Evolutionary conservation across 805 yeast genomes (phyloP), one percentile per base, ranked within the genome.

Genomic region (Jamesozyma spencerorum): DNA sequence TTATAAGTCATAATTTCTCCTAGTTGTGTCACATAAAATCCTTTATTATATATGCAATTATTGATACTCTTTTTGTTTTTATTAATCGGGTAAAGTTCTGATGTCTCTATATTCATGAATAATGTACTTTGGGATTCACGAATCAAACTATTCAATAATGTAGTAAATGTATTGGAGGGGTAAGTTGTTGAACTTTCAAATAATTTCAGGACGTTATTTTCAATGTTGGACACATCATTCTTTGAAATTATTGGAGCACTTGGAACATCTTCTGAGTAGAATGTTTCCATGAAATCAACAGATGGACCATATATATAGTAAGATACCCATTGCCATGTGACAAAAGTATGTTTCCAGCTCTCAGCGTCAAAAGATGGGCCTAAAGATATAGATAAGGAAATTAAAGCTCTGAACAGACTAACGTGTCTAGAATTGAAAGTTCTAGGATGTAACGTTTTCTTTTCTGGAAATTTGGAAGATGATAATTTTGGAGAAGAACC

Each of bases 291-390:
- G 34, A 58, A 63, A 24, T 61, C 54, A 4, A 65, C 68, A 0
- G 78, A 64, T 11, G 77, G 74, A 0, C 90, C 90, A 53, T 77
- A 69, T n/a, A 81, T 50, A 48, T 66, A 82, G 51, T 78, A 83
- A 41, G 82, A 78, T 37, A 81, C 69, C 94, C 94, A 84, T 58
- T 83, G 94, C 42, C 86, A 66, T 0, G 94, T 73, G 4, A 74
- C 69, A 15, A 79, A 53, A 4, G 81, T 57, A 14, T 69, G 69
- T 11, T 63, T 59, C 97, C 97, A 90, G 26, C 82, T 75, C 3
- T 63, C 43, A 1, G 47, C 56, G 5, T 72, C 72, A 13, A 90
- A 66, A 1, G 78, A 72, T 1, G 88, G 74, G 0, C 96, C 97
- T n/a, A 90, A 61, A 0, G 95, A 83, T 2, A 79, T 71, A 0